Percentiles rank a stretch among this genome's conserved stretches.
Evolutionary conservation across 139 green algal genomes (phyloP).

Genomic region (Ettlia oleoabundans): DNA sequence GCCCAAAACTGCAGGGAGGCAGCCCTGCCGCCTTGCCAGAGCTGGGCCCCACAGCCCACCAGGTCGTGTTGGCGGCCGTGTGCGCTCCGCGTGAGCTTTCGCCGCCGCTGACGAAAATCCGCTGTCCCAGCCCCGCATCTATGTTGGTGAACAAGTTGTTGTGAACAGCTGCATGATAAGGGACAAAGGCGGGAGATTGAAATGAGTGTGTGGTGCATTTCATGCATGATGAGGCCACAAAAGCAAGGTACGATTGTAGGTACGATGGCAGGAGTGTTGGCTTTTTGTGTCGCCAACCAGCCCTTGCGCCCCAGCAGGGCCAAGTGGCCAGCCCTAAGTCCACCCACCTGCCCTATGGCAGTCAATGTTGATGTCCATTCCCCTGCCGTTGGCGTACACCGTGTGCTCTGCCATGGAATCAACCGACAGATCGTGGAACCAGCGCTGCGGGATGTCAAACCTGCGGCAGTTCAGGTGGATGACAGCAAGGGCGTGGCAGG

Average conservation of each 20-base stretch:
- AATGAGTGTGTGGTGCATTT: not conserved
- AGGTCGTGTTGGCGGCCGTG: conserved; percentile 1
- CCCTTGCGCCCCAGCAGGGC: too few relatives aligned
- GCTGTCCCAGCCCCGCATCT: not conserved
- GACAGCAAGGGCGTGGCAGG: too few relatives aligned
- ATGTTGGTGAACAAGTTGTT: conserved; percentile 28
- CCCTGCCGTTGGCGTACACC: conserved; percentile 20
- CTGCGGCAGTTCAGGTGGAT: not conserved
- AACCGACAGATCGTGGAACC: conserved; percentile 28
- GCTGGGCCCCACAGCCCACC: not conserved
- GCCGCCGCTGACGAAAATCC: conserved; percentile 12
- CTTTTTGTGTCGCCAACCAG: too few relatives aligned
- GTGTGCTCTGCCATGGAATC: conserved; percentile 10
- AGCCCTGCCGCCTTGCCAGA: not conserved
- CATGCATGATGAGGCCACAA: not conserved
- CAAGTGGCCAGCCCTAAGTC: too few relatives aligned
- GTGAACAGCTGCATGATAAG: not conserved
- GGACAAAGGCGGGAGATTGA: not conserved
- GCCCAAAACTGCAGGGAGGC: conserved; percentile 14
- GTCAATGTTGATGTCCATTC: conserved; percentile 23
- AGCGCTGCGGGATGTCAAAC: conserved; percentile 24
- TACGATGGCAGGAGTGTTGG: too few relatives aligned
- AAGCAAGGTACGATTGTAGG: not conserved
- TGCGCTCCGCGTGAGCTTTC: not conserved
- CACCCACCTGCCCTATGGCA: conserved; percentile 18